Percentiles rank a stretch among this genome's conserved stretches.
These are phyloP conservation scores for Mycocentrospora acerina DNA, from an alignment of 2,329 filamentous ascomycete genomes.

Conservation along the genomic window DNA sequence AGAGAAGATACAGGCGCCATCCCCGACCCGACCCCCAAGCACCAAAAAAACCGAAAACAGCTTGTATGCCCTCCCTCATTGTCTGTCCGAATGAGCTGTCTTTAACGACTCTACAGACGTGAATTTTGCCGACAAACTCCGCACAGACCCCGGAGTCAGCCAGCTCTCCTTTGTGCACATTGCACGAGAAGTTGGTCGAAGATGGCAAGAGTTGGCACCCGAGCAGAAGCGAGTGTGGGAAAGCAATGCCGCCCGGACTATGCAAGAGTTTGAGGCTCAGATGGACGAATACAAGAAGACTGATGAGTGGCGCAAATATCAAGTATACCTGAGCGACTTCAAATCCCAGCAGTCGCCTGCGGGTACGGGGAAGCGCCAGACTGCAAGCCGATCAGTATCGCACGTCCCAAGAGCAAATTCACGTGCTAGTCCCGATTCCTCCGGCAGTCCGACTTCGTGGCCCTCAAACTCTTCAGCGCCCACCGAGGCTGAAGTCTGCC, in stretches of 20 bases:
- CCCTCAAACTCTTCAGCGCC: constrained; percentile 19
- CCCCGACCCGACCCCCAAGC: constrained; percentile 40
- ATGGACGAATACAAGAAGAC: constrained; percentile 46
- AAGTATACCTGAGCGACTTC: constrained; percentile 40
- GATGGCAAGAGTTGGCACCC: constrained; percentile 40
- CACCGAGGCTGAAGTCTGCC: constrained; percentile 32
- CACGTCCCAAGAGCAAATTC: constrained; percentile 24
- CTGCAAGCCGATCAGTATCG: constrained; percentile 23
- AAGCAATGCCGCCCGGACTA: constrained; percentile 38
- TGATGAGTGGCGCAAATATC: constrained; percentile 39
- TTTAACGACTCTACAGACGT: constrained; percentile 33
- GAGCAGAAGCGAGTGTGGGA: constrained; percentile 43
- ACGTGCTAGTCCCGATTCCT: constrained; percentile 31
- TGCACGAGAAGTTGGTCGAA: constrained; percentile 40
- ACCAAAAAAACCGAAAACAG: constrained; percentile 45
- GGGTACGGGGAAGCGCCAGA: constrained; percentile 19
- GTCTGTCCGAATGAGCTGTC: not conserved
- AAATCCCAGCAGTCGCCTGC: constrained; percentile 28
- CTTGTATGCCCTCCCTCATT: constrained; percentile 27
- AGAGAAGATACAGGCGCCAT: constrained; percentile 42
- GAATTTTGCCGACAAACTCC: constrained; percentile 45
- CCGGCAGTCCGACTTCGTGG: constrained; percentile 29
- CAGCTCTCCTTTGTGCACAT: constrained; percentile 43
- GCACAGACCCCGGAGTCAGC: constrained; percentile 38
- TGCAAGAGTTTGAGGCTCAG: constrained; percentile 42